Evolutionary conservation across 2,329 filamentous ascomycete genomes (phyloP), one percentile per base, ranked within the genome.

Genomic region (Neocucurbitaria cava): DNA sequence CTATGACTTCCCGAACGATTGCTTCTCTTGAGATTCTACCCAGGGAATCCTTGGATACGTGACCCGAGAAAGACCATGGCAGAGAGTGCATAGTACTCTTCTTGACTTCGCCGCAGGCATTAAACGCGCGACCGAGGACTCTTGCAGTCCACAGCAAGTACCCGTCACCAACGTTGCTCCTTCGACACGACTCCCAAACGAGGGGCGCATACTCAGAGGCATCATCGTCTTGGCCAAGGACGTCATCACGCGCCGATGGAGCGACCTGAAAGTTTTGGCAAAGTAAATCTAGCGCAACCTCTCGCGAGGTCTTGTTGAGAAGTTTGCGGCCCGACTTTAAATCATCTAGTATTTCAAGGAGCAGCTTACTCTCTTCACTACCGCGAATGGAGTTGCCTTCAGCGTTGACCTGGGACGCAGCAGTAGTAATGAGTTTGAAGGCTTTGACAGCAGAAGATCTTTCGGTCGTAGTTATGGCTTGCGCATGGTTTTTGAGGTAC

Each of bases 71-170:
- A 24, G 64, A 58, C 73, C 76, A 64, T 57, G 74, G 59, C 52
- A 56, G 61, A 31, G 64, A 59, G 20, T 60, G 60, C 13, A 61
- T 49, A 3, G 65, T 56, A 31, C 46, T 66, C 18, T 61, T 64
- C 31, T 87, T 85, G 5, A 91, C 82, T 49, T 86, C 81, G 1
- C 92, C 92, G 24, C 87, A 90, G 15, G 90, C 69, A 38, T 69
- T 66, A 48, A 73, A 98, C 0, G 91, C 88, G 70, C 92, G 86
- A 7, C 96, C 95, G 40, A 98, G 81, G 2, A 93, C 89, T 58
- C 89, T 85, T 3, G 91, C 93, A 40, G 91, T 90, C 96, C 96
- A 99, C 1, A 90, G 79, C 0, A 92, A 79, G 71, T 95, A 97
- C 15, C 86, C 83, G 23, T 84, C 78, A 51, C 87, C 89, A 15